These are phyloP conservation scores for Ustilago lituana DNA, from an alignment of 1,284 basidiomycete species.

Conservation along the genomic window DNA sequence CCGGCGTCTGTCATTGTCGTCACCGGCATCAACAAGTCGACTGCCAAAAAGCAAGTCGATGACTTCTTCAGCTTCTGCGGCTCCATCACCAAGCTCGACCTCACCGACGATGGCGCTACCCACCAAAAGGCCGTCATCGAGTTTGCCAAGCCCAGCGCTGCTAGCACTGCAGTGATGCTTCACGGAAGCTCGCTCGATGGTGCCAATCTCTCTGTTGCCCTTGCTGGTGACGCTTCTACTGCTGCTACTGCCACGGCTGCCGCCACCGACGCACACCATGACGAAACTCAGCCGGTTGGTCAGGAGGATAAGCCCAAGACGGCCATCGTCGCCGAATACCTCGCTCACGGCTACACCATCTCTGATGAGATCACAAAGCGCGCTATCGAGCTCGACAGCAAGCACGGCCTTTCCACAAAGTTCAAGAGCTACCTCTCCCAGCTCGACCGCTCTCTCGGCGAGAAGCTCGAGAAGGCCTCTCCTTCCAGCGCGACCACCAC, in stretches of 20 bases:
- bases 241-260: conserved; percentile 18
- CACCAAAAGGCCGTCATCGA: conserved; percentile 41
- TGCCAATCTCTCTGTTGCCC: conserved; percentile 42
- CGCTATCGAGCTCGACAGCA: conserved; percentile 60
- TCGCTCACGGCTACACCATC: conserved; percentile 59
- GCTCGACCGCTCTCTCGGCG: conserved; percentile 55
- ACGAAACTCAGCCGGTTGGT: conserved; percentile 37
- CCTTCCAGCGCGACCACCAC: conserved; percentile 32
- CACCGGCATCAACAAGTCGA: conserved; percentile 43
- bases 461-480: conserved; percentile 41
- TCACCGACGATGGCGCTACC: conserved; percentile 31
- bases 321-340: conserved; percentile 59
- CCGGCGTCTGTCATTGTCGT: conserved; percentile 43
- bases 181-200: conserved; percentile 58
- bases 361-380: conserved; percentile 58
- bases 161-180: conserved; percentile 58
- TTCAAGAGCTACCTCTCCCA: conserved; percentile 55
- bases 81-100: conserved; percentile 43
- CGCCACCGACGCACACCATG: conserved; percentile 4
- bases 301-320: conserved; percentile 62
- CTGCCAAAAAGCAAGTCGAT: conserved; percentile 51
- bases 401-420: conserved; percentile 55
- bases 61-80: conserved; percentile 64
- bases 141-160: conserved; percentile 46
- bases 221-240: conserved; percentile 13